These are phyloP conservation scores for Alopecurus myosuroides DNA, from an alignment of 176 grass and related monocot genomes.

Conservation along the genomic window DNA sequence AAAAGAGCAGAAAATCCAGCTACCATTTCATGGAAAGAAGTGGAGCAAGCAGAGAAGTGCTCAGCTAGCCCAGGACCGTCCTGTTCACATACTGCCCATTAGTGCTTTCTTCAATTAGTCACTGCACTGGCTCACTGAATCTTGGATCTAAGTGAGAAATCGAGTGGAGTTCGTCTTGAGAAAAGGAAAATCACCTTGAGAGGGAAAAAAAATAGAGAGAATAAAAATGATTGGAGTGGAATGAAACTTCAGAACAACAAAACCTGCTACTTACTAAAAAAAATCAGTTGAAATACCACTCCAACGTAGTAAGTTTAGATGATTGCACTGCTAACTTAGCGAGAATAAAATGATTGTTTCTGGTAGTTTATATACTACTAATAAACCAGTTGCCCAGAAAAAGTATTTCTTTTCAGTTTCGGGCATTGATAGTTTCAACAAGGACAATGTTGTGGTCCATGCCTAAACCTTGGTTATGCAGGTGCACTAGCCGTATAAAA, in stretches of 20 bases:
- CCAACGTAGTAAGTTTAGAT: background rate
- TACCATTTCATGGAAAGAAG: background rate
- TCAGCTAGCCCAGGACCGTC: background rate
- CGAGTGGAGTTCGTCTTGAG: background rate
- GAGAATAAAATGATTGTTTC: background rate
- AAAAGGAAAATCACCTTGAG: background rate
- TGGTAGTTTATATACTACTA: background rate
- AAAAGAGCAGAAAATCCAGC: background rate
- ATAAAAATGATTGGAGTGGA: background rate
- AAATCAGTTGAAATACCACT: background rate
- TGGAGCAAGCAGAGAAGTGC: background rate
- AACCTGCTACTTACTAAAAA: background rate
- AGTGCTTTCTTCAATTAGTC: background rate
- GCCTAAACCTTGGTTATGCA: background rate
- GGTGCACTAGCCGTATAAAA: background rate
- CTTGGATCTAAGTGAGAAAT: background rate
- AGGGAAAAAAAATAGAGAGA: background rate
- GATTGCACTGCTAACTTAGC: background rate
- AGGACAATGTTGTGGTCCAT: background rate
- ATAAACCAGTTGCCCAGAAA: background rate
- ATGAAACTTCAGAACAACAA: background rate
- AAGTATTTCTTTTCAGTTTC: background rate
- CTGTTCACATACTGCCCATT: background rate
- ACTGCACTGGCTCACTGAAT: background rate
- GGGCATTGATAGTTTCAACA: background rate